These are phyloP conservation scores for Saturnispora diversa DNA, from an alignment of 805 yeast species.

Conservation along the genomic window DNA sequence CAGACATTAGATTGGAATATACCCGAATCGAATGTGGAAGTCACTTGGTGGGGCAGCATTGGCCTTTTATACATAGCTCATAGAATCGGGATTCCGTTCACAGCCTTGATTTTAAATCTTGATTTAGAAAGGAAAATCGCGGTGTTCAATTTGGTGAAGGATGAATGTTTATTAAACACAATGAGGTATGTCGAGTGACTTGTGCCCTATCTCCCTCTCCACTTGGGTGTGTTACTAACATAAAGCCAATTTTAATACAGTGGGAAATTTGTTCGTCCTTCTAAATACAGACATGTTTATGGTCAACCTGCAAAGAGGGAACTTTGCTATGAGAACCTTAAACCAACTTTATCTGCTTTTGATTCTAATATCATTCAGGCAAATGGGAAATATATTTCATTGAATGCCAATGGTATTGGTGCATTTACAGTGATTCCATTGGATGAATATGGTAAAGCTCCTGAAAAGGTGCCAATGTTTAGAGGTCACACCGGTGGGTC, in stretches of 20 bases:
- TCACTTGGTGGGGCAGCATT: neutral
- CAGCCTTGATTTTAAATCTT: neutral
- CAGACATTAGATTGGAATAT: constrained; percentile 18
- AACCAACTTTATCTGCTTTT: constrained; percentile 87
- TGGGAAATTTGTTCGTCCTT: constrained; percentile 90
- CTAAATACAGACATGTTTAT: constrained; percentile 92
- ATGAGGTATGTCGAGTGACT: constrained; percentile 4
- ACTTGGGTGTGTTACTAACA: neutral
- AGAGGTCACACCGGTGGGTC: constrained; percentile 96
- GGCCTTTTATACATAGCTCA: neutral
- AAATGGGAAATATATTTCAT: constrained; percentile 78
- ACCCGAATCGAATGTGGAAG: neutral
- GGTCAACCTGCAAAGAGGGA: constrained; percentile 80
- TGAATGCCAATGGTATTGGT: constrained; percentile 94
- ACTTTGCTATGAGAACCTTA: constrained; percentile 64
- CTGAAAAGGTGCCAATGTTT: constrained; percentile 87
- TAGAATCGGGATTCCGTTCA: constrained; percentile 1
- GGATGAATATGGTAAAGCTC: constrained; percentile 80
- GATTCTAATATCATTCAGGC: constrained; percentile 85
- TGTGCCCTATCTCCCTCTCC: too few relatives aligned
- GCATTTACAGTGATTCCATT: constrained; percentile 92
- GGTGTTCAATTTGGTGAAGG: constrained; percentile 1
- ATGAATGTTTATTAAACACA: neutral
- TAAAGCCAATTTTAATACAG: constrained; percentile 34
- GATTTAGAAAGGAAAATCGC: neutral